Base-by-base conservation (phyloP, 805 yeast genomes). In the Clavispora asparagi region DNA sequence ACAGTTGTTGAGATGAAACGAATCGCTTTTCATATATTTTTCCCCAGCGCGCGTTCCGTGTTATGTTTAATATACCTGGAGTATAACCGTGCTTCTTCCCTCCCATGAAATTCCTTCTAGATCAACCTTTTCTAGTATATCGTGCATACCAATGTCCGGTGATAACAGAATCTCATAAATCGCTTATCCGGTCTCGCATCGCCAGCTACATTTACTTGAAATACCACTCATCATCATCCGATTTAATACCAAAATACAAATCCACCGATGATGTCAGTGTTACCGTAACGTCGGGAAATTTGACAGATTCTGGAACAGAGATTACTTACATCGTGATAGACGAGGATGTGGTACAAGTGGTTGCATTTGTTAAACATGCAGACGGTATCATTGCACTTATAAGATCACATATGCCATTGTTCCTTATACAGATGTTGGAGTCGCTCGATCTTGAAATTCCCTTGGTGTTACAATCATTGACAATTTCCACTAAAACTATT, bases 401-500 rank as follows among this genome's bases (percentile, higher is more conserved):
- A 4, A 14, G 38, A 12, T 43, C 45, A 37, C 17, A 43, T 4
- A 36, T 41, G 33, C 48, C 55, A 3, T 5, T 42, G 29, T 47
- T 51, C 23, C 23, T 53, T 14, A 44, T 37, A 3, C 50, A 47
- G 35, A 46, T 48, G n/a, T 32, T 53, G 10, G 56, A 51, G 28
- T 44, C 50, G 9, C 42, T 51, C 14, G 49, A 46, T 26, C 39
- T 46, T 10, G 45, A 44, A 5, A 14, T 29, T 7, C 50, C 53
- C 1, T 31, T 53, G 13, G 42, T 53, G 7, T 37, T 53, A 7
- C 36, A 40, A 6, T 43, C 44, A 12, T 6, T 43, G 4, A 10
- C 32, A 10, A 31, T 47, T 11, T 25, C 52, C 8, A 25, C 25
- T n/a, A n/a, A 23, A 13, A 17, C 31, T 4, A 44, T 53, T 23